Base-by-base conservation (phyloP, 2,329 filamentous ascomycete species). In the Fragosphaeria purpurea region DNA sequence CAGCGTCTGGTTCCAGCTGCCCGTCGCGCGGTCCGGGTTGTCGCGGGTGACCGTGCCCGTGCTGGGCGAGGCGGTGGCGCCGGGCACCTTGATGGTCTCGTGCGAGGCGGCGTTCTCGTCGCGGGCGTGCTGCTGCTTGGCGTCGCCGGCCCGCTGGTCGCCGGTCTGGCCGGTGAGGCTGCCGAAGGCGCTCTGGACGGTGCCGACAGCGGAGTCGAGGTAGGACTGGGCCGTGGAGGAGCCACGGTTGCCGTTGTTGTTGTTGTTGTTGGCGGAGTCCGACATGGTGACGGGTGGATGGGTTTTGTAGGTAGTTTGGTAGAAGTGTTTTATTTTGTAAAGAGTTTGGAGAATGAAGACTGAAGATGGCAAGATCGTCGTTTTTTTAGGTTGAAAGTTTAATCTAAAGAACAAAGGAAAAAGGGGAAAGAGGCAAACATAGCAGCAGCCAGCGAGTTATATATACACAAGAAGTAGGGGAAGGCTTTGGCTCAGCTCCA, bases 1-100 rank as follows among this genome's bases (percentile, higher is more conserved):
- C n/a, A 90, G 63, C 5, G 88, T 95, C 70, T 96, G 90, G 72
- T 95, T 88, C 82, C 85, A 94, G 13, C 76, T 75, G 42, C 91
- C 90, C 13, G 79, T 65, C 30, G 75, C 71, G 57, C 89, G 86
- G 65, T 91, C 74, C 9, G 82, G 73, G 67, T 87, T 74, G 67
- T 95, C 88, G 58, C 79, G 75, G 55, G 83, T 77, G 46, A 86
- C 72, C 38, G 82, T 84, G 45, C 88, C 88, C 0, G 80, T 78
- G 47, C 82, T 73, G 22, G 22, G 22, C 9, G 83, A 83, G 52
- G 86, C 75, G 31, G 83, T 80, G 63, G 83, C 73, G 53, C 85
- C 82, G 5, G 86, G 88, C n/a, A 85, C 64, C 66, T 88, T 91
- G 57, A 76, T 76, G 12, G 85, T 77, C 5, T 85, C 77, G 65